A percentile compares a stretch with the other conserved stretches of the same genome.
Evolutionary conservation across 345 rosid species (phyloP).

Genomic region (Eucalyptus albens): DNA sequence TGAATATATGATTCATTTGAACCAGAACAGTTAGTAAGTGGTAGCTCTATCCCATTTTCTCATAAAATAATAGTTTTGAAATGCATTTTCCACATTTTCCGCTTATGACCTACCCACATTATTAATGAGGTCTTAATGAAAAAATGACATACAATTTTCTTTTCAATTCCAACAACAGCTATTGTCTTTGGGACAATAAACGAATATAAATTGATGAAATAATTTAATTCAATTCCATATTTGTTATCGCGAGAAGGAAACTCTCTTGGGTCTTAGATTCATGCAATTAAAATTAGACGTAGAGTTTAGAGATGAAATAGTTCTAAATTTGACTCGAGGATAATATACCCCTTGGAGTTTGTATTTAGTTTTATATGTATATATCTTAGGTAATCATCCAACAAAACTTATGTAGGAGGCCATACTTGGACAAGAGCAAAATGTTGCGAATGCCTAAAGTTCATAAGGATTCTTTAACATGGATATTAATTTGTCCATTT

Average conservation of each 20-base stretch:
- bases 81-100: neutral
- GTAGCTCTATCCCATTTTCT: neutral
- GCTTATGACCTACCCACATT: neutral
- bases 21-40: neutral
- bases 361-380: neutral
- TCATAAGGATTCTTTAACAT: slow-evolving; percentile 53
- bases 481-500: slow-evolving; percentile 58
- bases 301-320: neutral
- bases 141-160: neutral
- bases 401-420: neutral
- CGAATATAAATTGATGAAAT: neutral
- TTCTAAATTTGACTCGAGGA: neutral
- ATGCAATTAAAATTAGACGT: neutral
- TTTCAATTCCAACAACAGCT: neutral
- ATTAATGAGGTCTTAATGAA: neutral
- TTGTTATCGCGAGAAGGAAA: neutral
- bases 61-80: neutral
- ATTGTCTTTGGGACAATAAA: neutral
- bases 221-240: neutral
- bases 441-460: slow-evolving; percentile 56
- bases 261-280: neutral
- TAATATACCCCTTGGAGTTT: neutral
- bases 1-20: neutral
- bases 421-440: slow-evolving; percentile 64
- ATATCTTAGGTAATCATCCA: neutral